A percentile compares a stretch with the other conserved stretches of the same genome.
Evolutionary conservation across 2,329 filamentous ascomycete genomes (phyloP).

Genomic region (Verticillium longisporum): DNA sequence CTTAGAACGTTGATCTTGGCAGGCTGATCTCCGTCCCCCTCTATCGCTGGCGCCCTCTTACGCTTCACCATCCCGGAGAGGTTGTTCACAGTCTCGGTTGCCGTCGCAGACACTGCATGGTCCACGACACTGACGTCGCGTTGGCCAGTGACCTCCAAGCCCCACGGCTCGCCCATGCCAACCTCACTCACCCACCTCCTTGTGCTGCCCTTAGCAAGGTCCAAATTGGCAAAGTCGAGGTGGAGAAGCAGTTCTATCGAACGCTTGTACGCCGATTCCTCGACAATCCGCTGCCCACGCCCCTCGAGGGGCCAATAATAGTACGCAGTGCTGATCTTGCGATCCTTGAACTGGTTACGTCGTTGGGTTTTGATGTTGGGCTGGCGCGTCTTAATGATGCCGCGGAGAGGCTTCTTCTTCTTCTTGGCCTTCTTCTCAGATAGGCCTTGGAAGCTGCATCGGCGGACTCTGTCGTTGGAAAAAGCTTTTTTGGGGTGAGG

Average conservation of each 20-base stretch:
- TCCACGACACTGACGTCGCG: constrained; percentile 17
- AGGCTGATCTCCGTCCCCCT: constrained; percentile 3
- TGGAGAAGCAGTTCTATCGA: constrained; percentile 63
- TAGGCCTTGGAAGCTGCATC: constrained; percentile 21
- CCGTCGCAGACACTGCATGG: constrained; percentile 2
- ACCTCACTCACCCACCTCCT: constrained; percentile 65
- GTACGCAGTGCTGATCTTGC: constrained; percentile 48
- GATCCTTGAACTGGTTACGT: constrained; percentile 41
- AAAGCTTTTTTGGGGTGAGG: constrained; percentile 25
- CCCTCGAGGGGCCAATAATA: constrained; percentile 59
- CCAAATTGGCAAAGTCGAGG: constrained; percentile 63
- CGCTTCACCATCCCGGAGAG: constrained; percentile 41
- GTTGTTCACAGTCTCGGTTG: constrained; percentile 31
- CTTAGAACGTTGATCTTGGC: constrained; percentile 38
- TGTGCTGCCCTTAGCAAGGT: constrained; percentile 58
- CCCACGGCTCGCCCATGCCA: constrained; percentile 46
- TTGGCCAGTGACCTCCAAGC: constrained; percentile 40
- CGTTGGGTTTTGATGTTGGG: constrained; percentile 58
- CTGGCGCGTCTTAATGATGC: constrained; percentile 55
- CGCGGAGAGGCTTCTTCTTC: constrained; percentile 43
- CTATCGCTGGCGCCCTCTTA: constrained; percentile 28
- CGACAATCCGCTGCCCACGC: constrained; percentile 57
- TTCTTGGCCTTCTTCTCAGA: constrained; percentile 29
- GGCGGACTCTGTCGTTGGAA: constrained; percentile 10
- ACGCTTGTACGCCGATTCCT: constrained; percentile 58